Conservation (phyloP, 2,329 filamentous ascomycete species). For the Ophiostoma angusticollis region DNA sequence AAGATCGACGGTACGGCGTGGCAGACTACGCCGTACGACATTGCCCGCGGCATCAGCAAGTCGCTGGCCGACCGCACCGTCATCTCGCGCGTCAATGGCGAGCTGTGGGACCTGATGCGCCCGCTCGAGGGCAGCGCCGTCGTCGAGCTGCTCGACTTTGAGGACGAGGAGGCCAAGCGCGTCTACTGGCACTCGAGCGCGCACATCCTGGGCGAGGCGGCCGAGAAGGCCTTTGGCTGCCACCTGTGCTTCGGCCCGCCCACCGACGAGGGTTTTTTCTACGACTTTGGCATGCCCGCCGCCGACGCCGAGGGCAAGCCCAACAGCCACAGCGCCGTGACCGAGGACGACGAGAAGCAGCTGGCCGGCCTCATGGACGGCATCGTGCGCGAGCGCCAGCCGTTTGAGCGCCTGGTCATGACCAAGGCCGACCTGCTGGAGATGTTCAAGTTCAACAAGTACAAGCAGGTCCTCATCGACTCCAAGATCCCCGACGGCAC, state of each 20-base stretch:
- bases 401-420: constrained; percentile 78
- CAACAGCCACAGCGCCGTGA: constrained; percentile 38
- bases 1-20: constrained; percentile 66
- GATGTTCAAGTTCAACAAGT: constrained; percentile 97
- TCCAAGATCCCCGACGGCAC: constrained; percentile 83
- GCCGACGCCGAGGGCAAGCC: constrained; percentile 27
- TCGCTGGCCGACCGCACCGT: constrained; percentile 76
- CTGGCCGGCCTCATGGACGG: constrained; percentile 68
- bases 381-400: constrained; percentile 93
- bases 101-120: constrained; percentile 84
- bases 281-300: constrained; percentile 79
- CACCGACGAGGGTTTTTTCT: constrained; percentile 87
- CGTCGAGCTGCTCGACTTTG: constrained; percentile 76
- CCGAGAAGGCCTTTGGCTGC: constrained; percentile 81
- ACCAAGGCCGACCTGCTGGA: constrained; percentile 85
- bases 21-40: constrained; percentile 76
- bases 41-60: constrained; percentile 70
- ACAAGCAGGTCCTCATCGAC: constrained; percentile 96
- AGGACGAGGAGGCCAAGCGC: constrained; percentile 60
- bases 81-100: constrained; percentile 70
- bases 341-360: constrained; percentile 67
- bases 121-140: constrained; percentile 80
- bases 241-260: constrained; percentile 88
- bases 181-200: constrained; percentile 98
- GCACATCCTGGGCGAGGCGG: constrained; percentile 90